Evolutionary conservation across 2,329 filamentous ascomycete genomes (phyloP).

Genomic region (Plectosphaerella cucumerina): DNA sequence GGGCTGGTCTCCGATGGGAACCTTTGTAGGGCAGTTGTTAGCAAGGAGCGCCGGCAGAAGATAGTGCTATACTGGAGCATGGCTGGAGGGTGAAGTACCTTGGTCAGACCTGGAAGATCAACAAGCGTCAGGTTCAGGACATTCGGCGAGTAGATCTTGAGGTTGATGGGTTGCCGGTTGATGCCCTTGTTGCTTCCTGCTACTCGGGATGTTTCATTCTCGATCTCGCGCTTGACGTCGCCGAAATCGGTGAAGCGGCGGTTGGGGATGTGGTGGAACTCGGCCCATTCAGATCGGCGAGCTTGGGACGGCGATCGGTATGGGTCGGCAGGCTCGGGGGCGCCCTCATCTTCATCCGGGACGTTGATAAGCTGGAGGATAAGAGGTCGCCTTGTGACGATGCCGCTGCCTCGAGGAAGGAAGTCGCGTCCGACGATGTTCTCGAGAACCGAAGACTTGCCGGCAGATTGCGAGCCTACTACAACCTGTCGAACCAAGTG

Average conservation of each 20-base stretch:
- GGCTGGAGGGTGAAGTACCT: conserved; percentile 47
- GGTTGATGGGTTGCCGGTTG: conserved; percentile 93
- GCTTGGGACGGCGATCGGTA: conserved; percentile 74
- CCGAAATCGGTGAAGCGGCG: conserved; percentile 86
- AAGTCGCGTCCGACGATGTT: conserved; percentile 99
- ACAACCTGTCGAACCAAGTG: conserved; percentile 66
- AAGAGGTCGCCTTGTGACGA: conserved; percentile 88
- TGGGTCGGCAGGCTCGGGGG: conserved; percentile 61
- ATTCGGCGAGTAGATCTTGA: conserved; percentile 97
- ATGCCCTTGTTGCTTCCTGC: conserved; percentile 96
- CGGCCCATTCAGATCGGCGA: conserved; percentile 73
- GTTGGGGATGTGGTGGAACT: conserved; percentile 93
- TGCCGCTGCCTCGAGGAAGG: conserved; percentile 90
- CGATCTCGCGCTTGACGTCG: conserved; percentile 93
- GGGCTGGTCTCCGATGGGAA: conserved; percentile 96
- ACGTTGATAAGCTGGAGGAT: conserved; percentile 99
- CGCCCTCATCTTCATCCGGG: conserved; percentile 63
- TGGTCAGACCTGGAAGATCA: conserved; percentile 91
- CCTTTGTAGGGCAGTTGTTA: conserved; percentile 40
- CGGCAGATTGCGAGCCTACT: conserved; percentile 95
- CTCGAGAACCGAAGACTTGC: conserved; percentile 97
- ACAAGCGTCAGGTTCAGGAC: conserved; percentile 95
- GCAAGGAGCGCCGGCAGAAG: neutral
- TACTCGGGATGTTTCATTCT: conserved; percentile 92
- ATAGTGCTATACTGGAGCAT: neutral